A percentile compares a stretch with the other conserved stretches of the same genome.
phyloP scores from a whole-genome alignment of 139 green algal species.

The Trebouxia sp. region DNA sequence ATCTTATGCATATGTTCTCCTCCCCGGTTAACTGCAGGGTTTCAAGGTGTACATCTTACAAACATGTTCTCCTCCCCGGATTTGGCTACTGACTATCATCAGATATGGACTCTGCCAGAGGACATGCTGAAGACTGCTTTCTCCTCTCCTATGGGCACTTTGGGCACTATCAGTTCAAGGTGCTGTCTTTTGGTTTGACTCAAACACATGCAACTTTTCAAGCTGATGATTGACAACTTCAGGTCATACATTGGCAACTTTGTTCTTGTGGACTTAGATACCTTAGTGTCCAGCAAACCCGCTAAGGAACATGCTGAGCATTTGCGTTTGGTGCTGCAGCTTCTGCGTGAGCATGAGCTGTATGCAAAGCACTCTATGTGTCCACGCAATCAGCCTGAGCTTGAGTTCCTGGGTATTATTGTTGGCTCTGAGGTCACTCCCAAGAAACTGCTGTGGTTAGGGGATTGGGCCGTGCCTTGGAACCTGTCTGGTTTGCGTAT shows the following conservation, averaged over 20 bases:
- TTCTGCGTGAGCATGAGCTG: slow-evolving; percentile 32
- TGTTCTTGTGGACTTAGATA: slow-evolving; percentile 66
- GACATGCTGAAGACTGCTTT: neutral
- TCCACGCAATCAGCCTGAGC: slow-evolving; percentile 9
- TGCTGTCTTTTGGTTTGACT: slow-evolving; percentile 54
- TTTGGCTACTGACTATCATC: slow-evolving; percentile 49
- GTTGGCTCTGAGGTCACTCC: slow-evolving; percentile 28
- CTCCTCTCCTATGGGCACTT: slow-evolving; percentile 41
- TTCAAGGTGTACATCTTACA: too few relatives aligned
- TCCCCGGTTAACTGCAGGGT: neutral
- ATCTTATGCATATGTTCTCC: slow-evolving; percentile 10
- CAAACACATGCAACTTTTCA: slow-evolving; percentile 65
- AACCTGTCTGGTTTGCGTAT: slow-evolving; percentile 31
- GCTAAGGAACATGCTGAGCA: slow-evolving; percentile 56
- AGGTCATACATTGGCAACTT: slow-evolving; percentile 41
- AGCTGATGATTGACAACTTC: slow-evolving; percentile 56
- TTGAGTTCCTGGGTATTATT: slow-evolving; percentile 46
- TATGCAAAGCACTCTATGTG: slow-evolving; percentile 41
- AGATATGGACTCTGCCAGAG: slow-evolving; percentile 40
- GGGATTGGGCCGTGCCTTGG: slow-evolving; percentile 31
- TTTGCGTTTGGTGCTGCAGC: slow-evolving; percentile 37
- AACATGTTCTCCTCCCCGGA: slow-evolving; percentile 29
- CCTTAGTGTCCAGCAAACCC: too few relatives aligned
- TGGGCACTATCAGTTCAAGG: slow-evolving; percentile 54
- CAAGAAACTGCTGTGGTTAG: slow-evolving; percentile 46